These are phyloP conservation scores for Rostrohypoxylon terebratum DNA, from an alignment of 495 filamentous ascomycete genomes.

Conservation along the genomic window DNA sequence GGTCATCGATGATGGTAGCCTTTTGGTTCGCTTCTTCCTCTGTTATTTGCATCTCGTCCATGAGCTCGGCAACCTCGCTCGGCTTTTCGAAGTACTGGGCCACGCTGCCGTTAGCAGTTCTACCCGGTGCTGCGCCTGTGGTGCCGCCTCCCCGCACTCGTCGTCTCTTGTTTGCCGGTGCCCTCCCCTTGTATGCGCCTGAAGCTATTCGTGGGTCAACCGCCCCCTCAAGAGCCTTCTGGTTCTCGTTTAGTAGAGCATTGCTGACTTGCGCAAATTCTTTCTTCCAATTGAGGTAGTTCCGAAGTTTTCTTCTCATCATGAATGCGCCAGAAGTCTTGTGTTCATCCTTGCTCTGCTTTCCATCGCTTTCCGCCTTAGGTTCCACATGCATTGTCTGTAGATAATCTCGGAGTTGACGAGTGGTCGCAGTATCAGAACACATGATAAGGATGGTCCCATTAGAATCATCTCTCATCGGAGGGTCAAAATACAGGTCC, in stretches of 20 bases:
- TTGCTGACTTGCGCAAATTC: conserved; percentile 87
- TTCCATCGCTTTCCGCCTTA: conserved; percentile 56
- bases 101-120: conserved; percentile 61
- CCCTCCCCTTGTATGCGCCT: conserved; percentile 55
- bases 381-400: conserved; percentile 87
- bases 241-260: conserved; percentile 78
- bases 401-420: conserved; percentile 90
- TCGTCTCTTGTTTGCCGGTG: conserved; percentile 88
- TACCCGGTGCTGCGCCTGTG: conserved; percentile 64
- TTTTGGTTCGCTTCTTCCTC: conserved; percentile 83
- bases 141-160: conserved; percentile 85
- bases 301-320: conserved; percentile 87
- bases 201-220: conserved; percentile 61
- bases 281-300: conserved; percentile 92
- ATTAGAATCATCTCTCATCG: conserved; percentile 82
- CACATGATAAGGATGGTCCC: conserved; percentile 96
- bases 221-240: conserved; percentile 77
- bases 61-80: conserved; percentile 64
- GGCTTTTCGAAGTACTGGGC: conserved; percentile 64
- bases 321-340: conserved; percentile 82
- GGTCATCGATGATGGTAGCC: conserved; percentile 81
- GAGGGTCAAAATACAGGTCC: conserved; percentile 86
- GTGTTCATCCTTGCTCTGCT: conserved; percentile 60
- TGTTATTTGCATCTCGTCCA: conserved; percentile 77
- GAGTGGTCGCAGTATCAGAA: conserved; percentile 85